Base-by-base conservation (phyloP, 208 protist species). In the Trypanosomatidae sp. region DNA sequence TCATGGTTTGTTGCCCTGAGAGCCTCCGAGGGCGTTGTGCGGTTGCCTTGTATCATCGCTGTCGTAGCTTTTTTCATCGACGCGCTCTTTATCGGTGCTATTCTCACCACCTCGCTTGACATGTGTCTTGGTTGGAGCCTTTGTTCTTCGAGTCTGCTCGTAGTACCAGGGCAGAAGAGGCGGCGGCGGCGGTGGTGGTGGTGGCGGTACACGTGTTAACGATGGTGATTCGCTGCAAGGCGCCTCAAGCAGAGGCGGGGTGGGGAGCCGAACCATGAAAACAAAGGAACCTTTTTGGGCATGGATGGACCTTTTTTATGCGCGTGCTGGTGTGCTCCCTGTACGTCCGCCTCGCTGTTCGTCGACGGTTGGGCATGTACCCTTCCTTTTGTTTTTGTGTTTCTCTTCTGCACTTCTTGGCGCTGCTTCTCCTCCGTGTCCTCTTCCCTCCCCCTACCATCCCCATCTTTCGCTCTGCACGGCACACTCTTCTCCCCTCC, bases 31-130 rank as follows among this genome's bases (percentile, higher is more conserved):
- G 19, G 62, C 17, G 43, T 12, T 47, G n/a, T n/a, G 19, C 44
- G 41, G 1, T 3, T 15, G 22, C 41, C 15, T 49, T 15, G 36
- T 10, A 43, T 43, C n/a, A 53, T 15, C 10, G 8, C 25, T 39
- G 44, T 68, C 36, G n/a, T 1, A n/a, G 2, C 13, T 2, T 25
- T 49, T 19, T 12, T 8, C 17, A 41, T 66, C 12, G 17, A 22
- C 33, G 12, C 30, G 5, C 33, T 22, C 33, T 43, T 9, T 41
- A 1, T 3, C 33, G 17, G 10, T 12, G 19, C 33, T 25, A 10
- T 58, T 74, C 44, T 13, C 69, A 56, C 13, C 46, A 46, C 7
- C 43, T 53, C 25, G 3, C 41, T 68, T 50, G 64, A n/a, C 41
- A 12, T 10, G 28, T 52, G 30, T 39, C 55, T 66, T 33, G 10